A percentile compares a stretch with the other conserved stretches of the same genome.
Conservation (phyloP, 1,139 yeast genomes). For the Lodderomyces pseudojiufengensis region DNA sequence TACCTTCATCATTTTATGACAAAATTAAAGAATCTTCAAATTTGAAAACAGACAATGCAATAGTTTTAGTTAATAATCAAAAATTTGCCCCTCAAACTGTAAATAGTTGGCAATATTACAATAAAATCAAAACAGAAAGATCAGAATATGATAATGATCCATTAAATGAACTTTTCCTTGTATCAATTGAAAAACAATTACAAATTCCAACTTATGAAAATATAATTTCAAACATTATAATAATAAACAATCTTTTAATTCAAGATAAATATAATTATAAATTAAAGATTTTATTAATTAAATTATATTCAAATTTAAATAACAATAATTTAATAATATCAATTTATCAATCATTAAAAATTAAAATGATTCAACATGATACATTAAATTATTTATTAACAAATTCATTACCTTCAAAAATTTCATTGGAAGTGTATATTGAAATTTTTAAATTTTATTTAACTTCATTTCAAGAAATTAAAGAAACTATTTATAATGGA, state of each 20-base stretch:
- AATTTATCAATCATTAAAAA: constrained; percentile 52
- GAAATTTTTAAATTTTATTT: constrained; percentile 45
- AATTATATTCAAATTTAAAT: constrained; percentile 60
- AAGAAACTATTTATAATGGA: constrained; percentile 44
- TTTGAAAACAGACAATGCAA: constrained; percentile 19
- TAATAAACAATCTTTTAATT: constrained; percentile 46
- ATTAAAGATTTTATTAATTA: constrained; percentile 66
- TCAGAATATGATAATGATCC: constrained; percentile 23
- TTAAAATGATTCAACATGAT: constrained; percentile 79
- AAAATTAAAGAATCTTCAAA: constrained; percentile 6
- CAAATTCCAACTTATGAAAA: constrained; percentile 12
- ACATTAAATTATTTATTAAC: constrained; percentile 58
- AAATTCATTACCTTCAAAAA: constrained; percentile 37
- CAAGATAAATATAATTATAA: constrained; percentile 64
- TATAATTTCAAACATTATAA: constrained; percentile 30
- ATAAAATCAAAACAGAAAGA: constrained; percentile 8
- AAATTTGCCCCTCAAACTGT: constrained; percentile 31
- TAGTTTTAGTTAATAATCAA: constrained; percentile 45
- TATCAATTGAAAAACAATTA: constrained; percentile 32
- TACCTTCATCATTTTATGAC: constrained; percentile 12
- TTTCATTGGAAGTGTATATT: constrained; percentile 25
- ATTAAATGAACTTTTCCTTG: constrained; percentile 60
- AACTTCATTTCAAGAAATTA: constrained; percentile 49
- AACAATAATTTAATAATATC: constrained; percentile 46
- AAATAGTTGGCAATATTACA: constrained; percentile 34